Percentiles rank a stretch among this genome's conserved stretches.
phyloP scores from a whole-genome alignment of 345 rosid species.

The Pelargonium nanum region DNA sequence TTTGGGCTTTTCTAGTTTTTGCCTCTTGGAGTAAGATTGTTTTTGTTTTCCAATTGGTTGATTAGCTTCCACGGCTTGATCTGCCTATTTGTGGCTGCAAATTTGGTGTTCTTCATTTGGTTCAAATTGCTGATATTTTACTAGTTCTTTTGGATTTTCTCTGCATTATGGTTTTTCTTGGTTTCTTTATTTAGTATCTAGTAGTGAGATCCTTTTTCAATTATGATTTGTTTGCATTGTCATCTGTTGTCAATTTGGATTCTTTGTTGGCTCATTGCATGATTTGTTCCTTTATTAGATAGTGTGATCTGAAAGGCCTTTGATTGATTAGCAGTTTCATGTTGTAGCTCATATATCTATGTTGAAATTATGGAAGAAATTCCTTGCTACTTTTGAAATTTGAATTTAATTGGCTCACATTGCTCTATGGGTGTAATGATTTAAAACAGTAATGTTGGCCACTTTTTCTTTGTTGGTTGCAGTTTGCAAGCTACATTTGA shows the following conservation, averaged over 20 bases:
- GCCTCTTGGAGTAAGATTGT: background rate
- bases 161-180: background rate
- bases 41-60: background rate
- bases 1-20: background rate
- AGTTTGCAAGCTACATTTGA: background rate
- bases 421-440: background rate
- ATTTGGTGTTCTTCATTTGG: background rate
- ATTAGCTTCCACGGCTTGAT: background rate
- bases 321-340: background rate
- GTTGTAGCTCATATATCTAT: background rate
- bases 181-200: no score
- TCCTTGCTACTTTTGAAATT: background rate
- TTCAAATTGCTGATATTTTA: background rate
- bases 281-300: background rate
- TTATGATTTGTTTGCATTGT: background rate
- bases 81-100: background rate
- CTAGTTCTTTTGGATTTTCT: background rate
- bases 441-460: background rate
- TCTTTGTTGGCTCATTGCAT: background rate
- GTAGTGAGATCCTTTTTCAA: background rate
- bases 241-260: background rate
- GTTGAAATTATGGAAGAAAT: background rate
- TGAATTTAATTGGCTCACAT: background rate
- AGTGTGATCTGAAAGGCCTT: background rate
- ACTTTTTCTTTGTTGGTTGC: background rate